A percentile compares a stretch with the other conserved stretches of the same genome.
phyloP scores from a whole-genome alignment of 805 yeast species.

The Ogataea corticis region DNA sequence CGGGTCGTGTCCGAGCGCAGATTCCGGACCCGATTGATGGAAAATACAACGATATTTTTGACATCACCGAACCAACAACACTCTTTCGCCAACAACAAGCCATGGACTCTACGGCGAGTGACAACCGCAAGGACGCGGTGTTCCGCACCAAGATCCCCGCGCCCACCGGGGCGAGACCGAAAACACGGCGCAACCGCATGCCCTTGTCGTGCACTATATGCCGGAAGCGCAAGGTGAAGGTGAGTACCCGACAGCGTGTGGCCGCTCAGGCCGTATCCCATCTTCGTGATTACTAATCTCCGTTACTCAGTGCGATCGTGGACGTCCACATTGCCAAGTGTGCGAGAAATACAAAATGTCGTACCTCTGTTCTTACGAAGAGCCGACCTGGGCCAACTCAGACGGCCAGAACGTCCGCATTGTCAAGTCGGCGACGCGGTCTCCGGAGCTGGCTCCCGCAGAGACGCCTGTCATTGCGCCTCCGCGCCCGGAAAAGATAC shows the following conservation, averaged over 20 bases:
- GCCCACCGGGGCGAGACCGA: constrained; percentile 22
- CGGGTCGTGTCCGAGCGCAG: constrained; percentile 5
- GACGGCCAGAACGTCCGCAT: constrained; percentile 12
- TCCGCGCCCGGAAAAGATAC: neutral
- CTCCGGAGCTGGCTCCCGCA: neutral
- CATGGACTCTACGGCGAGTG: no score
- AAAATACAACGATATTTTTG: neutral
- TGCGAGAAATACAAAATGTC: constrained; percentile 33
- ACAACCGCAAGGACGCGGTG: no score
- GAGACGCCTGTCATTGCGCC: neutral
- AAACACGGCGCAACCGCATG: constrained; percentile 41
- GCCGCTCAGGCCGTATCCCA: neutral
- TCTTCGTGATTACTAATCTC: neutral
- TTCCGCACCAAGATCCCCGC: no score
- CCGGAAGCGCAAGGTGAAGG: constrained; percentile 47
- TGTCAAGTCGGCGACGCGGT: neutral
- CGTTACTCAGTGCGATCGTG: constrained; percentile 38
- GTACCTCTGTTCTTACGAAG: constrained; percentile 33
- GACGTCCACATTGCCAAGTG: constrained; percentile 35
- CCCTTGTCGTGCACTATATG: constrained; percentile 49
- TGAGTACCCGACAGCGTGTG: constrained; percentile 25
- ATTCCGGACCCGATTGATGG: constrained; percentile 1
- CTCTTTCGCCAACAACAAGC: no score
- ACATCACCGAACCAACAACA: neutral
- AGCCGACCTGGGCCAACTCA: constrained; percentile 32